Evolutionary conservation across 2,329 filamentous ascomycete genomes (phyloP).

Genomic region (Tolypocladium endophyticum): DNA sequence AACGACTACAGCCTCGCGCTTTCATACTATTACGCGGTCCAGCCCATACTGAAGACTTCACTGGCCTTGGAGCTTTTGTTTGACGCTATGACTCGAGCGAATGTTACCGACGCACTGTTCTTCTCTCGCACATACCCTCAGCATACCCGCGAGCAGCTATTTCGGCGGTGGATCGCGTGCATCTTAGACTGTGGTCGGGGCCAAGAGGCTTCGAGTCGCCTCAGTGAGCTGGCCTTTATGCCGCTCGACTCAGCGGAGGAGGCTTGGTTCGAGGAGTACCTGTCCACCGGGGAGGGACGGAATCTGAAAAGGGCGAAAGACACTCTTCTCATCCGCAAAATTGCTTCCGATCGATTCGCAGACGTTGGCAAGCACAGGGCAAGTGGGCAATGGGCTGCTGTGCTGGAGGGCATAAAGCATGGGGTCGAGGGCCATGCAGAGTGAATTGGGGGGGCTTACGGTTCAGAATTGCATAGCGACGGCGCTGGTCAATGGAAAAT

Average conservation of each 20-base stretch:
- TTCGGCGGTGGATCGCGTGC: slow-evolving; percentile 53
- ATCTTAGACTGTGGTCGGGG: slow-evolving; percentile 35
- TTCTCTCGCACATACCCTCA: slow-evolving; percentile 59
- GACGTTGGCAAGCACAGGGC: slow-evolving; percentile 33
- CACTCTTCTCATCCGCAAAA: slow-evolving; percentile 61
- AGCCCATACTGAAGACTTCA: slow-evolving; percentile 57
- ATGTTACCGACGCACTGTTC: slow-evolving; percentile 61
- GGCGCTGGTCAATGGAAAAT: slow-evolving; percentile 1
- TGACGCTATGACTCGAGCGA: slow-evolving; percentile 54
- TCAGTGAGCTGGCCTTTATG: slow-evolving; percentile 60
- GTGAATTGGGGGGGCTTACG: slow-evolving; percentile 2
- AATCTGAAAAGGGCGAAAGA: slow-evolving; percentile 57
- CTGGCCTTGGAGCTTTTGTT: slow-evolving; percentile 58
- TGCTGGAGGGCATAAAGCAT: slow-evolving; percentile 40
- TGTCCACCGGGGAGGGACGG: slow-evolving; percentile 55
- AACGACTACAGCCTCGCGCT: slow-evolving; percentile 56
- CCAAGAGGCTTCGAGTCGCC: slow-evolving; percentile 39
- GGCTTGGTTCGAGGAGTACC: slow-evolving; percentile 59
- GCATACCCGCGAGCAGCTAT: slow-evolving; percentile 49
- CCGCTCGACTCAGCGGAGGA: slow-evolving; percentile 65
- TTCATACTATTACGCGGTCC: slow-evolving; percentile 68
- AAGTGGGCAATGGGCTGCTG: slow-evolving; percentile 35
- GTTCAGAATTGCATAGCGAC: background rate
- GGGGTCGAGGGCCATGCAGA: slow-evolving; percentile 26
- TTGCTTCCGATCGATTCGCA: slow-evolving; percentile 52